Evolutionary conservation across 192 early-diverging fungal genomes (phyloP).

Genomic region (Ramicandelaber brevisporus): DNA sequence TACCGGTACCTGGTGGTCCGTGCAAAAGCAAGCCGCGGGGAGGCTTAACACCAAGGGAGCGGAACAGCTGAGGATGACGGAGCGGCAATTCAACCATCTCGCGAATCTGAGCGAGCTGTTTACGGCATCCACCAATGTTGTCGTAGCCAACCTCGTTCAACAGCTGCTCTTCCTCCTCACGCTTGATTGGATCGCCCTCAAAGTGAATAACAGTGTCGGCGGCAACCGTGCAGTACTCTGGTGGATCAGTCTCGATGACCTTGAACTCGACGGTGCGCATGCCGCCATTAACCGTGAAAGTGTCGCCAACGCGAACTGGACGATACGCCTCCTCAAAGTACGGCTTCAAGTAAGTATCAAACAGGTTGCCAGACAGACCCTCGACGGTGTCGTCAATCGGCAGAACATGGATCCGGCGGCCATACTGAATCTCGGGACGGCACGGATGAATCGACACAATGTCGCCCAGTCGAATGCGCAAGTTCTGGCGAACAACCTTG

Average conservation of each 20-base stretch:
- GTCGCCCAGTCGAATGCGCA: slow-evolving; percentile 87
- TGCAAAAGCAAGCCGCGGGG: slow-evolving; percentile 95
- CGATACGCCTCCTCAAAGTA: slow-evolving; percentile 97
- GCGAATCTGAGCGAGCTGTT: slow-evolving; percentile 98
- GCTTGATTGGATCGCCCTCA: slow-evolving; percentile 96
- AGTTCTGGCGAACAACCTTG: slow-evolving; percentile 85
- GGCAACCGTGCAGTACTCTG: slow-evolving; percentile 90
- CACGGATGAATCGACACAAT: slow-evolving; percentile 83
- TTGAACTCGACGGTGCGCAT: slow-evolving; percentile 99
- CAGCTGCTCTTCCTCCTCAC: slow-evolving; percentile 91
- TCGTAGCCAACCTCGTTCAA: slow-evolving; percentile 91
- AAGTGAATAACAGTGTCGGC: slow-evolving; percentile 96
- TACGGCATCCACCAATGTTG: slow-evolving; percentile 93
- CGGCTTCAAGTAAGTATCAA: slow-evolving; percentile 93
- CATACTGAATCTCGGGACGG: slow-evolving; percentile 87
- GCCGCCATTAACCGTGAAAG: slow-evolving; percentile 78
- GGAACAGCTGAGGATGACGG: slow-evolving; percentile 95
- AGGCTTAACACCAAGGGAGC: slow-evolving; percentile 96
- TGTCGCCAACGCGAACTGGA: slow-evolving; percentile 83
- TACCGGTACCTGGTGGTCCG: slow-evolving; percentile 97
- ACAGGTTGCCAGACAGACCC: slow-evolving; percentile 89
- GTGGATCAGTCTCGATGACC: slow-evolving; percentile 83
- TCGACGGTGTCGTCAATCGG: slow-evolving; percentile 97
- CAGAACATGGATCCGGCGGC: slow-evolving; percentile 83
- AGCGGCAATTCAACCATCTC: slow-evolving; percentile 94